Conservation (phyloP, 495 filamentous ascomycete genomes). For the Cercophora newfieldiana region DNA sequence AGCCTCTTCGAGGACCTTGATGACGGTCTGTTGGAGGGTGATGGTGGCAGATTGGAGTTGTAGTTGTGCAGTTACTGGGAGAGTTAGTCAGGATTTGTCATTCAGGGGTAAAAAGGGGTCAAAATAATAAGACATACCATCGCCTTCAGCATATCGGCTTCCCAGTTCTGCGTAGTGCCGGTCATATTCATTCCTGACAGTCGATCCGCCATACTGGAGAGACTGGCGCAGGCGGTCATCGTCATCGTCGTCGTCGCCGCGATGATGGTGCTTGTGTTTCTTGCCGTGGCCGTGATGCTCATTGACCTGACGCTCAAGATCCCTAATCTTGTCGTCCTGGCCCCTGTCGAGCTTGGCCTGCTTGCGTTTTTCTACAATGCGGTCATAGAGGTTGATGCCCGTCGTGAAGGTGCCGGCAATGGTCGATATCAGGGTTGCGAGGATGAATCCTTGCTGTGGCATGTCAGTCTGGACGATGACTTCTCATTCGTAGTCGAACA, state of each 20-base stretch:
- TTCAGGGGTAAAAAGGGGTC: neutral
- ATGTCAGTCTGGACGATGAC: neutral
- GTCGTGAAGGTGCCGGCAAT: conserved; percentile 42
- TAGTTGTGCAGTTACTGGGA: conserved; percentile 36
- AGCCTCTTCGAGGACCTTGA: conserved; percentile 35
- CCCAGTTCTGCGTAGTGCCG: conserved; percentile 29
- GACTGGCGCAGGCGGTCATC: conserved; percentile 29
- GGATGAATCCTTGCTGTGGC: conserved; percentile 35
- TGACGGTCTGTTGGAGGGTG: conserved; percentile 35
- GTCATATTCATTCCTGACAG: conserved; percentile 35
- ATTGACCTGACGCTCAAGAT: conserved; percentile 38
- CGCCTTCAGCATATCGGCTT: conserved; percentile 35
- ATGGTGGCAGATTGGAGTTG: conserved; percentile 41
- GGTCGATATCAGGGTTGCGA: conserved; percentile 41
- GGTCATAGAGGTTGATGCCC: conserved; percentile 39
- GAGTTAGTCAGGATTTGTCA: neutral
- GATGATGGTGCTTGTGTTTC: neutral
- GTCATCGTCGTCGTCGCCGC: neutral
- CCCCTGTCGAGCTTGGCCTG: conserved; percentile 33
- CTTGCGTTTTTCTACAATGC: conserved; percentile 34
- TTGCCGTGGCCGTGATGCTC: conserved; percentile 24
- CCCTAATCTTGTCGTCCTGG: conserved; percentile 37
- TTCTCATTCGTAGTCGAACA: neutral
- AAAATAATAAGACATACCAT: conserved; percentile 25
- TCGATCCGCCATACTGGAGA: conserved; percentile 28